These are phyloP conservation scores for Apiospora pterosperma DNA, from an alignment of 2,329 filamentous ascomycete species.

Conservation along the genomic window DNA sequence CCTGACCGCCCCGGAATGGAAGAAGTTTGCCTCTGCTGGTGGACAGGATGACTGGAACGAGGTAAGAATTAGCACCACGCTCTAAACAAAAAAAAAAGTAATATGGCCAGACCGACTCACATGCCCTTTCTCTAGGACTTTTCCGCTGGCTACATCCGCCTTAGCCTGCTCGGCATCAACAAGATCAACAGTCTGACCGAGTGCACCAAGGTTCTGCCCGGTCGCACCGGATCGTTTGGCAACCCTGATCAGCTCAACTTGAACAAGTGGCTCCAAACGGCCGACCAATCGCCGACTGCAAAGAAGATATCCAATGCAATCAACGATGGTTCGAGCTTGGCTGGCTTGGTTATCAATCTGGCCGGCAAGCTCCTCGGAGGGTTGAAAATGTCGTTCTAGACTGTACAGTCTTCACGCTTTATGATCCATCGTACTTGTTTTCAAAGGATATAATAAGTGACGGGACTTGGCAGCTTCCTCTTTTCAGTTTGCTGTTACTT, in stretches of 20 bases:
- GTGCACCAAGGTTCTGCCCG: constrained; percentile 47
- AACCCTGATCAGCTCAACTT: constrained; percentile 18
- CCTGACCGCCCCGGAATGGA: constrained; percentile 33
- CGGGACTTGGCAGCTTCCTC: background rate
- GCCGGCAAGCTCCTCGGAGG: background rate
- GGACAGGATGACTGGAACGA: constrained; percentile 38
- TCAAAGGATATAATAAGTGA: background rate
- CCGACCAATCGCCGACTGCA: constrained; percentile 10
- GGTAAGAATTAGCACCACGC: constrained; percentile 23
- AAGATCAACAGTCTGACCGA: constrained; percentile 54
- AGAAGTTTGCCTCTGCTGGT: constrained; percentile 29
- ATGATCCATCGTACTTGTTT: background rate
- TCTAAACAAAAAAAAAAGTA: background rate
- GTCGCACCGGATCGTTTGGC: constrained; percentile 16
- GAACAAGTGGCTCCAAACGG: constrained; percentile 17
- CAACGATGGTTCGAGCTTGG: constrained; percentile 13
- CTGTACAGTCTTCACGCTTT: background rate
- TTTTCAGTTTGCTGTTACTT: background rate
- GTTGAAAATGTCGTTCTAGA: background rate
- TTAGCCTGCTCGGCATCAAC: constrained; percentile 52
- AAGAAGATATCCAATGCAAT: constrained; percentile 16
- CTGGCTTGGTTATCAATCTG: background rate
- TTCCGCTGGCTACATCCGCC: constrained; percentile 48
- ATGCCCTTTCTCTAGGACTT: constrained; percentile 26
- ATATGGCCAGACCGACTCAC: background rate